Evolutionary conservation across 2,329 filamentous ascomycete genomes (phyloP).

Genomic region (Botrytis squamosa): DNA sequence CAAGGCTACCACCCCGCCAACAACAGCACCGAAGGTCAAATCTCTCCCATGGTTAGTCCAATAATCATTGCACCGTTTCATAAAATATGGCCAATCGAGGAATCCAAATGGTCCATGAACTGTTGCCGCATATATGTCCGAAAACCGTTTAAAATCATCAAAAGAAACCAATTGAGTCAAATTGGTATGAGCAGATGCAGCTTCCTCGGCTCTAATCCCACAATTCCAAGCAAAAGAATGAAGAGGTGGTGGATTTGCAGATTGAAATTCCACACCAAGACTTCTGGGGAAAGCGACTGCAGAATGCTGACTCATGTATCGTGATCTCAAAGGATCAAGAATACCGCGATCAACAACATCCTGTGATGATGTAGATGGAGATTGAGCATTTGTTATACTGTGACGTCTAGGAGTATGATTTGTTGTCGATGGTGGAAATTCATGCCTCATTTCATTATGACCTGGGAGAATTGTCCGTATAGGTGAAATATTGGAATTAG

Average conservation of each 20-base stretch:
- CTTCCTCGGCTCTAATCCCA: conserved; percentile 35
- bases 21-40: conserved; percentile 39
- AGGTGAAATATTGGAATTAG: background rate
- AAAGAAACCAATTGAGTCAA: conserved; percentile 29
- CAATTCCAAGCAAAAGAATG: conserved; percentile 43
- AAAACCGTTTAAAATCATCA: conserved; percentile 16
- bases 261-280: conserved; percentile 39
- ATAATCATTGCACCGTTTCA: conserved; percentile 34
- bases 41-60: conserved; percentile 35
- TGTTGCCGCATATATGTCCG: conserved; percentile 36
- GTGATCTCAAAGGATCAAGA: conserved; percentile 15
- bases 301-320: conserved; percentile 34
- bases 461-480: background rate
- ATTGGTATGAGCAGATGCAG: conserved; percentile 25
- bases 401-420: background rate
- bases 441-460: background rate
- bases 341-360: conserved; percentile 25
- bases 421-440: background rate
- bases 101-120: conserved; percentile 40
- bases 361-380: conserved; percentile 20
- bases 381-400: background rate
- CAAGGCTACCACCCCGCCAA: conserved; percentile 39
- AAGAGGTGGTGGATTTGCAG: conserved; percentile 39
- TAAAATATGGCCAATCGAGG: conserved; percentile 36
- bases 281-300: conserved; percentile 40